Conservation (phyloP, 2,329 filamentous ascomycete species). For the Xylaria sp. region DNA sequence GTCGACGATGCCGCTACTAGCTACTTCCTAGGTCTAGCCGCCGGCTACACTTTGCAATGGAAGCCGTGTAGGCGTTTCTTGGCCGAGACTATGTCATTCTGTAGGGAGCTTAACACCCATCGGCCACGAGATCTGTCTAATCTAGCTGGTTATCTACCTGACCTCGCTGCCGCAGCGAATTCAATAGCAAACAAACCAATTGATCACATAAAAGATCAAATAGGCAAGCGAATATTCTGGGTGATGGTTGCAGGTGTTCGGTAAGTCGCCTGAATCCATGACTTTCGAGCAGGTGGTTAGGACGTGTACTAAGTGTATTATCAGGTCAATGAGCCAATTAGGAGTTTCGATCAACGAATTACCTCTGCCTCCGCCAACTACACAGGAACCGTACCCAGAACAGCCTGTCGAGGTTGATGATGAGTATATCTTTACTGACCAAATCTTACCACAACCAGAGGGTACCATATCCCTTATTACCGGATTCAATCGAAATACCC, state of each 20-base stretch:
- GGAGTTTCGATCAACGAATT: conserved; percentile 78
- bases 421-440: conserved; percentile 77
- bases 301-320: conserved; percentile 32
- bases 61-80: conserved; percentile 76
- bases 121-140: conserved; percentile 59
- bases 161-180: conserved; percentile 54
- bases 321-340: conserved; percentile 79
- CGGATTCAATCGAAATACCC: conserved; percentile 83
- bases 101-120: conserved; percentile 74
- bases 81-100: conserved; percentile 76
- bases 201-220: conserved; percentile 77
- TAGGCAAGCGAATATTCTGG: conserved; percentile 86
- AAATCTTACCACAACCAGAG: conserved; percentile 76
- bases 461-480: conserved; percentile 76
- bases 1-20: conserved; percentile 76
- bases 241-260: conserved; percentile 79
- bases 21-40: conserved; percentile 77
- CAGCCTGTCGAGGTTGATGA: conserved; percentile 87
- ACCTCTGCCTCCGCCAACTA: conserved; percentile 80
- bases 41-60: conserved; percentile 75
- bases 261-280: conserved; percentile 54
- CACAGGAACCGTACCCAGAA: conserved; percentile 79
- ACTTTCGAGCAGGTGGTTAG: background rate
- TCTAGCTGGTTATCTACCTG: conserved; percentile 36
- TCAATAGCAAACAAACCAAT: conserved; percentile 60